These are phyloP conservation scores for Musa troglodytarum DNA, from an alignment of 176 grass and related monocot genomes.

Conservation along the genomic window DNA sequence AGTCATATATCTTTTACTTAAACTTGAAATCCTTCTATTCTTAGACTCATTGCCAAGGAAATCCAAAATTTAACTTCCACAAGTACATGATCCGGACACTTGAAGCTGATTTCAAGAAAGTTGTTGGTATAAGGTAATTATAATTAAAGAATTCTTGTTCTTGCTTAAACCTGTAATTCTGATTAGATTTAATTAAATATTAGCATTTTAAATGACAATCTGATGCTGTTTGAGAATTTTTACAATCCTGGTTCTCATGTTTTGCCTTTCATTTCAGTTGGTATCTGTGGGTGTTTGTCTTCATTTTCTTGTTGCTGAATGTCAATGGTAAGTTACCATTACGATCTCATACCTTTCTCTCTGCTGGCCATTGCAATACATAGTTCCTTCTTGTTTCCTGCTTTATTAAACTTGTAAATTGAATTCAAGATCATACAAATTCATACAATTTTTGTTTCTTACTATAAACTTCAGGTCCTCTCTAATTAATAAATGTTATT, in stretches of 20 bases:
- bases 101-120: conserved; percentile 91
- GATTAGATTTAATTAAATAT: neutral
- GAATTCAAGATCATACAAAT: neutral
- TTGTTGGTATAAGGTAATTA: conserved; percentile 80
- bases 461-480: neutral
- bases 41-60: conserved; percentile 72
- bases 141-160: conserved; percentile 1
- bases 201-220: too few species aligned
- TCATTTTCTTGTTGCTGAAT: conserved; percentile 91
- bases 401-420: neutral
- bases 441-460: neutral
- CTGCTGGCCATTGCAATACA: neutral
- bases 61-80: conserved; percentile 82
- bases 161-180: conserved; percentile 6
- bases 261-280: conserved; percentile 36
- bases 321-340: conserved; percentile 58
- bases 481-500: neutral
- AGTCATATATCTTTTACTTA: neutral
- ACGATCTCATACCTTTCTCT: neutral
- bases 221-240: neutral
- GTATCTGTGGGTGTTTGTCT: conserved; percentile 88
- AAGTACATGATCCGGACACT: conserved; percentile 74
- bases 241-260: neutral
- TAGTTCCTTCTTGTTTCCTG: neutral
- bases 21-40: neutral